Evolutionary conservation across 305 asterid genomes (phyloP).

Genomic region (Stenogyne calaminthoides): DNA sequence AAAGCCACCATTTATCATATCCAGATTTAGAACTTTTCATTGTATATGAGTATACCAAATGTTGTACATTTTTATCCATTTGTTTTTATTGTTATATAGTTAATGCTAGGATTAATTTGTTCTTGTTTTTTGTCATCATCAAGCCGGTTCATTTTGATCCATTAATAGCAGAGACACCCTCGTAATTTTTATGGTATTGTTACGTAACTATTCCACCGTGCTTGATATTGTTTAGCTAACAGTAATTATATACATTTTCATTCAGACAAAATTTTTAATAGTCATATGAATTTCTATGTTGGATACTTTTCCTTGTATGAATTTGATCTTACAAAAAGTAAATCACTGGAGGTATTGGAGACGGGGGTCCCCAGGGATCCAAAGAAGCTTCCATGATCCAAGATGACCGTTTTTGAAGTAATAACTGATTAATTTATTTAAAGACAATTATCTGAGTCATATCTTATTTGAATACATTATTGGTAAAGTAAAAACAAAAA

Average conservation of each 20-base stretch:
- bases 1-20: not conserved
- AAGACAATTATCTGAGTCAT: not conserved
- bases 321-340: not conserved
- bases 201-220: not conserved
- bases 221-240: not conserved
- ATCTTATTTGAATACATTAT: no score
- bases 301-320: not conserved
- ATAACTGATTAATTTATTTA: not conserved
- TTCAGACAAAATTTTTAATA: not conserved
- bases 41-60: not conserved
- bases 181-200: not conserved
- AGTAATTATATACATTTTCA: not conserved
- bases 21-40: not conserved
- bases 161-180: not conserved
- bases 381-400: slow-evolving; percentile 78
- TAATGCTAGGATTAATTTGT: slow-evolving; percentile 16
- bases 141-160: not conserved
- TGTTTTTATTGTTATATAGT: not conserved
- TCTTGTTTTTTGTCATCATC: slow-evolving; percentile 3
- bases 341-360: slow-evolving; percentile 31
- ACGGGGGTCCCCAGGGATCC: slow-evolving; percentile 53
- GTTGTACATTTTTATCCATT: slow-evolving; percentile 10
- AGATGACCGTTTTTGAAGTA: slow-evolving; percentile 44
- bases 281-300: not conserved
- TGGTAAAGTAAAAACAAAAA: no score